A percentile compares a stretch with the other conserved stretches of the same genome.
Evolutionary conservation across 148 eudicot genomes (phyloP).

Genomic region (Rhododendron henanense): DNA sequence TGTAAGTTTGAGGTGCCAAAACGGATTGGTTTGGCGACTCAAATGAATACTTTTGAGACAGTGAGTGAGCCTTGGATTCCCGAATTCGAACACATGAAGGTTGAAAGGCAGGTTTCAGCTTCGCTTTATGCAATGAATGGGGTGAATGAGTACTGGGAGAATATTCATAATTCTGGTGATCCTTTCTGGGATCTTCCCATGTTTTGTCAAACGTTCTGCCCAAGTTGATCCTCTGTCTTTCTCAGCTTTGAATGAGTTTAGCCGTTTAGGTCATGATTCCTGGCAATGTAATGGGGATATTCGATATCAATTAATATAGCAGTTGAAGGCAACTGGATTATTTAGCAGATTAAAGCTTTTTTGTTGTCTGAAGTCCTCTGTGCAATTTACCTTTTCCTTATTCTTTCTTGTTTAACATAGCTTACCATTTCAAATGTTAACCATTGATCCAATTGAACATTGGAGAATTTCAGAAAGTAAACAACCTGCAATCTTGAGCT

Average conservation of each 20-base stretch:
- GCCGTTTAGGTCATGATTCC: background rate
- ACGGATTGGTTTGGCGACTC: slow-evolving; percentile 7
- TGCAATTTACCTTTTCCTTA: background rate
- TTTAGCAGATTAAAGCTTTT: background rate
- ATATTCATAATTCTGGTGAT: slow-evolving; percentile 24
- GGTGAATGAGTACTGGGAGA: slow-evolving; percentile 43
- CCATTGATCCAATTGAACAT: background rate
- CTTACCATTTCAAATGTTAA: background rate
- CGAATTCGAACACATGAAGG: slow-evolving; percentile 46
- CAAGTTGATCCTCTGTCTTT: slow-evolving; percentile 10
- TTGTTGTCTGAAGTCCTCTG: background rate
- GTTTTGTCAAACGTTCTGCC: slow-evolving; percentile 29
- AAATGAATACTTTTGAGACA: background rate
- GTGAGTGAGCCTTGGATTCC: slow-evolving; percentile 15
- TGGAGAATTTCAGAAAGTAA: background rate
- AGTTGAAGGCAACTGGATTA: background rate
- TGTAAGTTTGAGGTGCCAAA: slow-evolving; percentile 14
- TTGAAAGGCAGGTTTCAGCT: slow-evolving; percentile 57
- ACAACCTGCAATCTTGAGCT: background rate
- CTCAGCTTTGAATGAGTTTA: slow-evolving; percentile 4
- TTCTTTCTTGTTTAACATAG: background rate
- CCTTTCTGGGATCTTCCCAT: slow-evolving; percentile 39
- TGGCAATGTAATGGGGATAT: background rate
- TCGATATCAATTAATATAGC: background rate
- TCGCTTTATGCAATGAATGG: slow-evolving; percentile 56